phyloP scores from a whole-genome alignment of 176 grass and related monocot species.

The Coix lacrymajobi region DNA sequence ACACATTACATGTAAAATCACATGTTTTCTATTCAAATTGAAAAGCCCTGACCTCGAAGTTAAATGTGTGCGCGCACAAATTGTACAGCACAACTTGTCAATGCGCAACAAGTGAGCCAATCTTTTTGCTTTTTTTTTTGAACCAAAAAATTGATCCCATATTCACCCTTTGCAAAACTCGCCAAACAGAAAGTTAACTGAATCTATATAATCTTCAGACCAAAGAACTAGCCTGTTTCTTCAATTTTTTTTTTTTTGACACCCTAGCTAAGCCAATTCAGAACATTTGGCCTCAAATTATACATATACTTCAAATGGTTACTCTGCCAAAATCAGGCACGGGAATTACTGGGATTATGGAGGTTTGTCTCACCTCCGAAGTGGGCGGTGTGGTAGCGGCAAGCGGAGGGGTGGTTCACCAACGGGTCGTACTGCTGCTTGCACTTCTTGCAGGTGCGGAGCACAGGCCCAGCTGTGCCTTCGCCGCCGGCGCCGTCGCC shows the following conservation, averaged over 20 bases:
- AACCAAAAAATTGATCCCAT: background rate
- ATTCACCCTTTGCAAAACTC: background rate
- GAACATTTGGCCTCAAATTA: background rate
- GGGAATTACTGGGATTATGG: too few relatives aligned
- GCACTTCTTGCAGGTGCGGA: constrained; percentile 86
- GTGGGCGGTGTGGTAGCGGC: constrained; percentile 63
- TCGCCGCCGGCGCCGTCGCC: background rate
- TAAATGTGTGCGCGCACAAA: background rate
- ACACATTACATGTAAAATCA: background rate
- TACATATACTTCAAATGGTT: background rate
- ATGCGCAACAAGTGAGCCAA: background rate
- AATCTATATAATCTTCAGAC: background rate
- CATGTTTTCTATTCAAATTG: background rate
- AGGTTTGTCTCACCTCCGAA: constrained; percentile 45
- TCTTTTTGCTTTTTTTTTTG: background rate
- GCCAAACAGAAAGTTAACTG: background rate
- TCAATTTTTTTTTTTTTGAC: background rate
- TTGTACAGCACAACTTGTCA: background rate
- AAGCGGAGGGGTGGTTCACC: constrained; percentile 49
- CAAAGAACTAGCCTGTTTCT: background rate
- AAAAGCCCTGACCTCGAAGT: background rate
- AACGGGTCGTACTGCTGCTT: constrained; percentile 74
- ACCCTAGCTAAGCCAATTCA: background rate
- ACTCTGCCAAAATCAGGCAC: background rate
- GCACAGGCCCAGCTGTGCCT: background rate